Conservation (phyloP, 2,329 filamentous ascomycete genomes). For the Trichoderma sp. region DNA sequence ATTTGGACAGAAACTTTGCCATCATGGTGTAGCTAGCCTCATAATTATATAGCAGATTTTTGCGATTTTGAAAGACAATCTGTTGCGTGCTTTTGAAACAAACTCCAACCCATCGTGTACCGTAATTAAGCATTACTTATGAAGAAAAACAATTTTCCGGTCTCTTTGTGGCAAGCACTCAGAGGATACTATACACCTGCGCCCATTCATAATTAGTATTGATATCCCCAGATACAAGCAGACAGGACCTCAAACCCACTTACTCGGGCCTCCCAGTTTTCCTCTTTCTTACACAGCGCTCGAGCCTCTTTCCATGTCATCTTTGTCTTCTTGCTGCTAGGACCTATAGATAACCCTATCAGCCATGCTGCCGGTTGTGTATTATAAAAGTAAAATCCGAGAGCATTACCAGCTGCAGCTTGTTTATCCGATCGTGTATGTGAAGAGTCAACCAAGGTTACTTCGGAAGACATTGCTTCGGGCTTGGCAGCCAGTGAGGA, state of each 20-base stretch:
- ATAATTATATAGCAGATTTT: neutral
- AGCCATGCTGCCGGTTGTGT: neutral
- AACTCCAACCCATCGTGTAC: neutral
- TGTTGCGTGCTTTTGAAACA: neutral
- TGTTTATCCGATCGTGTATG: neutral
- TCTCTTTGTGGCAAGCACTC: too few relatives aligned
- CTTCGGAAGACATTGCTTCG: conserved; percentile 16
- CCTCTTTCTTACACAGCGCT: neutral
- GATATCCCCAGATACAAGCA: neutral
- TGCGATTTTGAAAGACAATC: neutral
- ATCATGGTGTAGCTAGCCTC: neutral
- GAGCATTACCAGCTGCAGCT: neutral
- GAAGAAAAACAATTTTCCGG: neutral
- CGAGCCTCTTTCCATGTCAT: conserved; percentile 24
- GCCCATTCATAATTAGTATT: neutral
- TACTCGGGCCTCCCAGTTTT: conserved; percentile 13
- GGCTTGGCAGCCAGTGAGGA: neutral
- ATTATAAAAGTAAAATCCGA: neutral
- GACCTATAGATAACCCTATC: neutral
- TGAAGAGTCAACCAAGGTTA: conserved; percentile 7
- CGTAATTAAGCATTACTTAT: neutral
- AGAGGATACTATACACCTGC: neutral
- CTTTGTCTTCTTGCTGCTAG: neutral
- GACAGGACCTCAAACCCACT: neutral
- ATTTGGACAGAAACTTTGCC: neutral